phyloP scores from a whole-genome alignment of 805 yeast genomes.

The Metschnikowia drakensbergensis region DNA sequence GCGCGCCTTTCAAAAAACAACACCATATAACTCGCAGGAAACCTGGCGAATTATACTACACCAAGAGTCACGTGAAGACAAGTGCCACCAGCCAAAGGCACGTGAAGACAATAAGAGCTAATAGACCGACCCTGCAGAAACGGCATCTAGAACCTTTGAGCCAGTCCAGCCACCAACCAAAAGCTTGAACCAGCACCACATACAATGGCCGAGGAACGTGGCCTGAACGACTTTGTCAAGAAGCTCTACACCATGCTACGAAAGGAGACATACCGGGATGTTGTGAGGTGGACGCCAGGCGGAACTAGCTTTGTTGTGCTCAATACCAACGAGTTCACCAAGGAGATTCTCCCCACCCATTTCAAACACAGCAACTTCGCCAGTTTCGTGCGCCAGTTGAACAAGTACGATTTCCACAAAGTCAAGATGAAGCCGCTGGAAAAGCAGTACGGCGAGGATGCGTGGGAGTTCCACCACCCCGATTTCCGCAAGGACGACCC shows the following conservation, averaged over 20 bases:
- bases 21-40: constrained; percentile 4
- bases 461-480: constrained; percentile 96
- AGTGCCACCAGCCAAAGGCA: not conserved
- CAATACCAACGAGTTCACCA: constrained; percentile 88
- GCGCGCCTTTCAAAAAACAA: constrained; percentile 3
- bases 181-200: too few relatives aligned
- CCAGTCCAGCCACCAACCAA: too few relatives aligned
- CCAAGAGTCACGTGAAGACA: constrained; percentile 4
- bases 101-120: too few relatives aligned
- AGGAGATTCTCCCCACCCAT: constrained; percentile 82
- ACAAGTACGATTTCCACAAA: constrained; percentile 96
- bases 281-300: constrained; percentile 81
- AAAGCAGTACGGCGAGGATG: constrained; percentile 59
- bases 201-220: constrained; percentile 2
- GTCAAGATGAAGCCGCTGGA: constrained; percentile 72
- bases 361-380: constrained; percentile 95
- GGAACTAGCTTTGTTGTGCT: constrained; percentile 87
- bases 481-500: constrained; percentile 73
- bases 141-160: too few relatives aligned
- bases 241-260: constrained; percentile 82
- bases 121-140: too few relatives aligned
- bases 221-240: constrained; percentile 73
- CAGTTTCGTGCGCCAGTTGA: constrained; percentile 88
- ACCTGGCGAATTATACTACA: not conserved
- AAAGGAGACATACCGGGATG: constrained; percentile 65